Evolutionary conservation across 192 early-diverging fungal genomes (phyloP), one percentile per base, ranked within the genome.

Genomic region (Chytriomyces confervae): DNA sequence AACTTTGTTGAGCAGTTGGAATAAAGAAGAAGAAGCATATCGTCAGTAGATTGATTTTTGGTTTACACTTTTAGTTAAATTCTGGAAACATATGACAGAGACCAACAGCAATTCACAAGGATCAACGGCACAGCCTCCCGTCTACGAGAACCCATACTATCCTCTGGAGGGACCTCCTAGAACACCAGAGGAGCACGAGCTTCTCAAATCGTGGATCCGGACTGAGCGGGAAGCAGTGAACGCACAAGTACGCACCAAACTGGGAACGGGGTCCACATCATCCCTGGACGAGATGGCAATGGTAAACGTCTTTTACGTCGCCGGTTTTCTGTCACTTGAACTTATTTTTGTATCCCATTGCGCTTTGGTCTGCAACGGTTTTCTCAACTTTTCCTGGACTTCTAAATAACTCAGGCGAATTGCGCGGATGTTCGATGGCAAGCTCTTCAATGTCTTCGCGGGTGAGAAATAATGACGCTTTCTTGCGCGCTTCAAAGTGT

Each of bases 1-100:
- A 89, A 89, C 68, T 89, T 89, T 68, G 79, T 80, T 5, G 84
- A 87, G 70, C 73, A 61, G 53, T 20, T 57, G 53, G 53, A 57
- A 57, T 57, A 20, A 57, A 20, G 20, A 20, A 57, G 53, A 57
- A 36, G 36, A 36, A 36, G 36, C 36, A 36, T 36, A 36, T 36
- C 36, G 36, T 36, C 36, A 36, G 36, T 36, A 36, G 36, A 36
- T 36, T 27, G 24, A 27, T 27, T 27, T 27, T 27, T n/a, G n/a
- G 24, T 0, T 27, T 27, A 0, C 24, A 27, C 24, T 27, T 27
- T 27, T 27, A 27, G 24, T 27, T 27, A 36, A 36, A 36, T 36
- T 36, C 36, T 36, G 0, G 4, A 36, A 36, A 36, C 0, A 36
- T 36, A 36, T 36, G 36, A 4, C 36, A 36, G 36, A 36, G 4